A percentile compares a stretch with the other conserved stretches of the same genome.
Conservation (phyloP, 495 filamentous ascomycete species). For the Stereocaulon alpinum region DNA sequence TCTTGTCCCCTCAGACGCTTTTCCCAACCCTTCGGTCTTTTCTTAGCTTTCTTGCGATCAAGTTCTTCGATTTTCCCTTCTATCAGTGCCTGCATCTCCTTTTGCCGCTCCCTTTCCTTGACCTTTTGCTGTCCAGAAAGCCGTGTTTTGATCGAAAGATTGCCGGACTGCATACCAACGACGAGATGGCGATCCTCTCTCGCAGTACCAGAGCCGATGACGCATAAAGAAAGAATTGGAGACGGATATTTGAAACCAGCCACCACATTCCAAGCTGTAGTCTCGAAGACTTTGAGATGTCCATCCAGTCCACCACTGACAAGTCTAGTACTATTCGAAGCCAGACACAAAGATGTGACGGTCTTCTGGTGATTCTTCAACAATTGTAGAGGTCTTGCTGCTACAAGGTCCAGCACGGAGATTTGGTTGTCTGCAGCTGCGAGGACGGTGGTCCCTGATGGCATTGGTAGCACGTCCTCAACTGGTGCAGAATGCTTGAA, state of each 20-base stretch:
- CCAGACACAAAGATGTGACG: slow-evolving; percentile 71
- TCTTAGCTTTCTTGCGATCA: slow-evolving; percentile 55
- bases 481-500: slow-evolving; percentile 87
- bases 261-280: slow-evolving; percentile 82
- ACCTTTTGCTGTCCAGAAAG: slow-evolving; percentile 74
- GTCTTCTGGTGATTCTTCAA: slow-evolving; percentile 97
- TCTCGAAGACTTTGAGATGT: slow-evolving; percentile 94
- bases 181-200: slow-evolving; percentile 80
- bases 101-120: slow-evolving; percentile 62
- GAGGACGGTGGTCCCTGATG: slow-evolving; percentile 73
- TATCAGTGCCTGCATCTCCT: slow-evolving; percentile 77
- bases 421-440: slow-evolving; percentile 81
- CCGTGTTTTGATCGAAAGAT: slow-evolving; percentile 78
- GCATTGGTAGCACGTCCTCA: slow-evolving; percentile 76
- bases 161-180: slow-evolving; percentile 86
- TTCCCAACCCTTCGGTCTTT: slow-evolving; percentile 56
- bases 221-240: slow-evolving; percentile 72
- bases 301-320: slow-evolving; percentile 85
- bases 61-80: slow-evolving; percentile 64
- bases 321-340: slow-evolving; percentile 66
- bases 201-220: slow-evolving; percentile 53
- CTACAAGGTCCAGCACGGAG: slow-evolving; percentile 87
- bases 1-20: slow-evolving; percentile 66
- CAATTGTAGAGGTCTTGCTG: slow-evolving; percentile 72
- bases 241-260: slow-evolving; percentile 84